Percentiles rank a stretch among this genome's conserved stretches.
Conservation (phyloP, 345 rosid genomes). For the Firmiana major region DNA sequence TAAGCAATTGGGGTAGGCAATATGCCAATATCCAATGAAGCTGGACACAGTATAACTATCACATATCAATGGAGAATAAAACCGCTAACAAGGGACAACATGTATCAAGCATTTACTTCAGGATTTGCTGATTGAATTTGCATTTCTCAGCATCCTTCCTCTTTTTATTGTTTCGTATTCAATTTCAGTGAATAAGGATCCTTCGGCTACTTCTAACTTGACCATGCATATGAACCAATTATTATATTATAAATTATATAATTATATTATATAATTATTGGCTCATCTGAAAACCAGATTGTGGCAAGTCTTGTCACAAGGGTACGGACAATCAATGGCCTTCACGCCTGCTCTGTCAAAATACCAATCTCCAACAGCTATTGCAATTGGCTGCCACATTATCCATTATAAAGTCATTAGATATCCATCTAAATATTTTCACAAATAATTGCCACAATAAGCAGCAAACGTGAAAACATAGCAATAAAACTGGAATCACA, state of each 20-base stretch:
- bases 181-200: conserved; percentile 15
- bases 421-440: background rate
- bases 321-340: conserved; percentile 80
- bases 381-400: conserved; percentile 70
- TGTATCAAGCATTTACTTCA: background rate
- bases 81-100: too few relatives aligned
- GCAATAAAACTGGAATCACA: background rate
- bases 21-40: too few relatives aligned
- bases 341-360: conserved; percentile 62
- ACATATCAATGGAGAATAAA: too few relatives aligned
- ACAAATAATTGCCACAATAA: background rate
- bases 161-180: conserved; percentile 30
- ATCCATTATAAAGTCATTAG: background rate
- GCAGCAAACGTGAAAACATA: too few relatives aligned
- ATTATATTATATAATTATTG: background rate
- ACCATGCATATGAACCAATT: background rate
- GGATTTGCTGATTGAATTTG: conserved; percentile 22
- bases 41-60: background rate
- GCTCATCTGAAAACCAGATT: conserved; percentile 71
- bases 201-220: background rate
- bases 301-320: conserved; percentile 91
- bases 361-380: conserved; percentile 95
- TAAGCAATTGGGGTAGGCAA: too few relatives aligned
- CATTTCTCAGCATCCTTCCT: conserved; percentile 22
- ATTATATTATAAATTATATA: background rate